These are phyloP conservation scores for Puccinellia tenuiflora DNA, from an alignment of 176 grass and related monocot genomes.

Conservation along the genomic window DNA sequence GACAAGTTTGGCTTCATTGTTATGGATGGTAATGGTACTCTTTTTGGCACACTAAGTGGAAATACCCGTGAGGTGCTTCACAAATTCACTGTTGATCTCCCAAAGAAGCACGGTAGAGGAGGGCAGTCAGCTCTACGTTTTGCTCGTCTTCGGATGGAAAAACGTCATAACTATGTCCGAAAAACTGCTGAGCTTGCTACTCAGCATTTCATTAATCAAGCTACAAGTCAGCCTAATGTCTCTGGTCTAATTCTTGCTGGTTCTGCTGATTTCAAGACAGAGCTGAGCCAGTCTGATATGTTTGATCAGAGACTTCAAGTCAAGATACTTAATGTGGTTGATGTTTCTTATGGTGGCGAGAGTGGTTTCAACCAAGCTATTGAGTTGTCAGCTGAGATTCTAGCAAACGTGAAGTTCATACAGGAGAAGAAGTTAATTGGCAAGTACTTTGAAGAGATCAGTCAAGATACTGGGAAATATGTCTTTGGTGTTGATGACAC, in stretches of 20 bases:
- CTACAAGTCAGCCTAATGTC: constrained; percentile 53
- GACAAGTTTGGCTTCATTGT: constrained; percentile 54
- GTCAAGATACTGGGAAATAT: constrained; percentile 55
- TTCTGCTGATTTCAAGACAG: constrained; percentile 56
- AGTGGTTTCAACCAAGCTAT: constrained; percentile 55
- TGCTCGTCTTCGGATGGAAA: constrained; percentile 54
- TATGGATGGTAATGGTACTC: constrained; percentile 56
- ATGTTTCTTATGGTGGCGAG: constrained; percentile 51
- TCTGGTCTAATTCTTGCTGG: constrained; percentile 46
- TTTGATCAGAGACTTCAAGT: constrained; percentile 43
- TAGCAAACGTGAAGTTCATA: constrained; percentile 51
- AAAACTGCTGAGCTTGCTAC: constrained; percentile 57
- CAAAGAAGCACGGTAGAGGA: constrained; percentile 57
- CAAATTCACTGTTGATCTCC: constrained; percentile 52
- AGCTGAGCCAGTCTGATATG: constrained; percentile 51
- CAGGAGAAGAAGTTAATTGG: constrained; percentile 51
- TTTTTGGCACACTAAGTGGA: constrained; percentile 54
- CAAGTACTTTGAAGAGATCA: constrained; percentile 54
- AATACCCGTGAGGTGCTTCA: constrained; percentile 53
- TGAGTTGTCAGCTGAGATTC: constrained; percentile 51
- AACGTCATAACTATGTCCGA: constrained; percentile 47
- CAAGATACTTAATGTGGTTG: constrained; percentile 52
- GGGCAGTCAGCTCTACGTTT: constrained; percentile 51
- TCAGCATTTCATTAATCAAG: constrained; percentile 46
- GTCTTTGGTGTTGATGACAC: constrained; percentile 52